These are phyloP conservation scores for Adansonia digitata DNA, from an alignment of 345 rosid species.

Conservation along the genomic window DNA sequence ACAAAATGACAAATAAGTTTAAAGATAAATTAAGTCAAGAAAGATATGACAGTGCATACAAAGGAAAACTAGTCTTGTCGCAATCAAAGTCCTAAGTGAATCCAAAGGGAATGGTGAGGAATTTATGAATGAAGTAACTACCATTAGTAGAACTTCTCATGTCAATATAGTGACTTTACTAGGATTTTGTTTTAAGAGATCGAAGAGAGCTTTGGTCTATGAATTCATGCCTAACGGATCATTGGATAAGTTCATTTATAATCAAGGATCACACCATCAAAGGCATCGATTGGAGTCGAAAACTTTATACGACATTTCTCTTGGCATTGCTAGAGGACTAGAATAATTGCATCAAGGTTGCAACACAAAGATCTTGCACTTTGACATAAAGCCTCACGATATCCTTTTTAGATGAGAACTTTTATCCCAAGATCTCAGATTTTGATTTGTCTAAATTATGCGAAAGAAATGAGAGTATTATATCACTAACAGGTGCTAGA, in stretches of 20 bases:
- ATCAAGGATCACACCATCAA: too few species aligned
- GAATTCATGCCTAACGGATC: conserved; percentile 41
- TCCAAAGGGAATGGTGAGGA: not conserved
- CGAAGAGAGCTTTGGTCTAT: conserved; percentile 28
- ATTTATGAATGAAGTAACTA: conserved; percentile 23
- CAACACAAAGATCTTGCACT: conserved; percentile 39
- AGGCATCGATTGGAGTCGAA: not conserved
- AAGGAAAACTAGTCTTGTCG: conserved; percentile 27
- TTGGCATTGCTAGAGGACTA: too few species aligned
- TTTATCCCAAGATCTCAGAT: conserved; percentile 44
- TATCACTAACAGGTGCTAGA: conserved; percentile 19
- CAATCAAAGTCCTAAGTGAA: conserved; percentile 18
- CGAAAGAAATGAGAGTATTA: conserved; percentile 24
- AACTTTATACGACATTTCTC: too few species aligned
- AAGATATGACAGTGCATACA: conserved; percentile 25
- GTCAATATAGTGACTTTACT: too few species aligned
- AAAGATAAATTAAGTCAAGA: conserved; percentile 23
- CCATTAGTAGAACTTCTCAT: conserved; percentile 31
- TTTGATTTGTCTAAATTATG: conserved; percentile 47
- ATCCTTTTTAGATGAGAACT: too few species aligned
- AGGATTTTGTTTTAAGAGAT: too few species aligned
- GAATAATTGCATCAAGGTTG: conserved; percentile 53
- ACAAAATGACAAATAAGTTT: conserved; percentile 27
- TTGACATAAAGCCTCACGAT: conserved; percentile 49
- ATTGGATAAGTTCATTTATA: conserved; percentile 26